A percentile compares a stretch with the other conserved stretches of the same genome.
phyloP scores from a whole-genome alignment of 2,329 filamentous ascomycete species.

The Zymoseptoria passerinii region DNA sequence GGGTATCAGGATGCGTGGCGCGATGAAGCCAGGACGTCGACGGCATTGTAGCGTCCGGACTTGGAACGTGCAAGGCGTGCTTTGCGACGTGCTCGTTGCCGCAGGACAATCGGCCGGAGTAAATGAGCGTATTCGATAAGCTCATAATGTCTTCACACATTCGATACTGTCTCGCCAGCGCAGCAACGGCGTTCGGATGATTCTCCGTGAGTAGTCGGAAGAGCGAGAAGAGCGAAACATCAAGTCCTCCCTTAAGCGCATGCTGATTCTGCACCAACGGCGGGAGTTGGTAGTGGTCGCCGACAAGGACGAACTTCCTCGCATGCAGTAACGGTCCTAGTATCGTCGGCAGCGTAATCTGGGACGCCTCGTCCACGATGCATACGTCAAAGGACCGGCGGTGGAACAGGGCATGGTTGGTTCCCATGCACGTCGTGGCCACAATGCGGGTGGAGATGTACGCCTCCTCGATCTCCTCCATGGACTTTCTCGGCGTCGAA shows the following conservation, averaged over 20 bases:
- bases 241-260: conserved; percentile 75
- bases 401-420: conserved; percentile 80
- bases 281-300: conserved; percentile 92
- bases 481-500: conserved; percentile 61
- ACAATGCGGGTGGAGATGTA: conserved; percentile 86
- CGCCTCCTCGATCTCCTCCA: conserved; percentile 73
- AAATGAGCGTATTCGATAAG: conserved; percentile 86
- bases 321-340: conserved; percentile 90
- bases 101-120: conserved; percentile 82
- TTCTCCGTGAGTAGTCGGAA: conserved; percentile 89
- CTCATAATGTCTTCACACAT: conserved; percentile 98
- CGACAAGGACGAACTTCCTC: conserved; percentile 85
- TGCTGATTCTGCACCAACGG: conserved; percentile 89
- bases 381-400: conserved; percentile 93
- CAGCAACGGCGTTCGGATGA: conserved; percentile 81
- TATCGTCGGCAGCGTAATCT: conserved; percentile 93
- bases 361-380: conserved; percentile 95
- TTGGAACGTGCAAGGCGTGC: conserved; percentile 59
- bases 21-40: conserved; percentile 58
- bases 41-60: conserved; percentile 10
- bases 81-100: conserved; percentile 68
- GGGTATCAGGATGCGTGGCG: conserved; percentile 59
- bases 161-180: conserved; percentile 89
- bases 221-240: conserved; percentile 88
- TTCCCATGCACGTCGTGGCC: conserved; percentile 87